Percentiles rank a stretch among this genome's conserved stretches.
Conservation (phyloP, 345 rosid genomes). For the Euphorbia tirucalli region DNA sequence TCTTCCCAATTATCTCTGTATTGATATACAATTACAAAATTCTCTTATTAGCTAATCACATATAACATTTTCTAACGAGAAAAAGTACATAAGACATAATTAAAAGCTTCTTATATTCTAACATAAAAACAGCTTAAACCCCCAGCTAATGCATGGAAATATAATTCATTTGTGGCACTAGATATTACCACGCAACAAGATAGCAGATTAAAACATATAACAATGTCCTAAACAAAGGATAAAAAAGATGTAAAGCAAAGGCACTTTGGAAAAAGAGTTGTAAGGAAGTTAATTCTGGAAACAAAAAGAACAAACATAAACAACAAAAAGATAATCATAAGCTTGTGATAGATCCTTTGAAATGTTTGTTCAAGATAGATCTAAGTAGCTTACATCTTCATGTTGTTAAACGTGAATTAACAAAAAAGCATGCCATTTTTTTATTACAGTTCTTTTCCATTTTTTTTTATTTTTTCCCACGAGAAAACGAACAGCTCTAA, state of each 20-base stretch:
- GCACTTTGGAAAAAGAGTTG: neutral
- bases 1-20: conserved; percentile 93
- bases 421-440: neutral
- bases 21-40: conserved; percentile 12
- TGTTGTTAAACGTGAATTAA: neutral
- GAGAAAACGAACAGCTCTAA: neutral
- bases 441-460: neutral
- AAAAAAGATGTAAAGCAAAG: too few relatives aligned
- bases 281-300: neutral
- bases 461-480: neutral
- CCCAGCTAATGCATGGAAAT: neutral
- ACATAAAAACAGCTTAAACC: neutral
- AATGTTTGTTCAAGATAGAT: neutral
- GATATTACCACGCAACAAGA: neutral
- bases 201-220: neutral
- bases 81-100: neutral
- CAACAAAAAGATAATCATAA: too few relatives aligned
- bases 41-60: neutral
- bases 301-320: neutral
- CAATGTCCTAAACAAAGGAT: neutral
- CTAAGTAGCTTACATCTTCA: neutral
- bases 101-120: neutral
- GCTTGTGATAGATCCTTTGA: neutral
- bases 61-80: neutral
- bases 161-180: neutral